Conservation (phyloP, 495 filamentous ascomycete genomes). For the Astrothelium macrocarpum region DNA sequence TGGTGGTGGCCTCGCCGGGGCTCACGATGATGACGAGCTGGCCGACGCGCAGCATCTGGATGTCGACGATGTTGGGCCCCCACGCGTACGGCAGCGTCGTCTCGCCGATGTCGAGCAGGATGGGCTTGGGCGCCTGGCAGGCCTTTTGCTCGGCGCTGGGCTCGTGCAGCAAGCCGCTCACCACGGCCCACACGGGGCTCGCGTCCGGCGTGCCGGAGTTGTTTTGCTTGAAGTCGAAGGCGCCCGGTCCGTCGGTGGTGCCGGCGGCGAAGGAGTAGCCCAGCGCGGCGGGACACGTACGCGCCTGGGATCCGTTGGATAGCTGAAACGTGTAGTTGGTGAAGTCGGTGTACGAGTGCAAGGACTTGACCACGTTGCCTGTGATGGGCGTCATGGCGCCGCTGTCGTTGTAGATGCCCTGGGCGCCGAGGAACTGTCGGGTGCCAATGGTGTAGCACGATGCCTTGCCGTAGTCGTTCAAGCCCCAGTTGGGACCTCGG, state of each 20-base stretch:
- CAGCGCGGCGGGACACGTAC: constrained; percentile 82
- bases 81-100: constrained; percentile 72
- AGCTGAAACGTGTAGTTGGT: constrained; percentile 63
- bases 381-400: constrained; percentile 22
- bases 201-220: constrained; percentile 59
- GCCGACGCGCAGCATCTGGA: constrained; percentile 80
- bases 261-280: constrained; percentile 93
- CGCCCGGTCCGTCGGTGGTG: constrained; percentile 86
- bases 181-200: constrained; percentile 75
- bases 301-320: constrained; percentile 60
- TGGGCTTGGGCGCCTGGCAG: constrained; percentile 79
- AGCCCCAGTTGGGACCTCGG: constrained; percentile 70
- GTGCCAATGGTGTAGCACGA: constrained; percentile 36
- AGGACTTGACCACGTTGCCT: constrained; percentile 27
- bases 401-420: constrained; percentile 20
- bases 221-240: constrained; percentile 92
- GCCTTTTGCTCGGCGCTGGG: constrained; percentile 61
- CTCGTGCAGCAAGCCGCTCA: constrained; percentile 59
- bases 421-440: constrained; percentile 30
- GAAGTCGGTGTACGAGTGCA: constrained; percentile 42
- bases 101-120: constrained; percentile 83
- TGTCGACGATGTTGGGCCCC: constrained; percentile 88
- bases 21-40: constrained; percentile 81
- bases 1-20: constrained; percentile 88
- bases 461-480: constrained; percentile 33